Conservation (phyloP, 164 flowering plant genomes). For the Umbellularia californica region DNA sequence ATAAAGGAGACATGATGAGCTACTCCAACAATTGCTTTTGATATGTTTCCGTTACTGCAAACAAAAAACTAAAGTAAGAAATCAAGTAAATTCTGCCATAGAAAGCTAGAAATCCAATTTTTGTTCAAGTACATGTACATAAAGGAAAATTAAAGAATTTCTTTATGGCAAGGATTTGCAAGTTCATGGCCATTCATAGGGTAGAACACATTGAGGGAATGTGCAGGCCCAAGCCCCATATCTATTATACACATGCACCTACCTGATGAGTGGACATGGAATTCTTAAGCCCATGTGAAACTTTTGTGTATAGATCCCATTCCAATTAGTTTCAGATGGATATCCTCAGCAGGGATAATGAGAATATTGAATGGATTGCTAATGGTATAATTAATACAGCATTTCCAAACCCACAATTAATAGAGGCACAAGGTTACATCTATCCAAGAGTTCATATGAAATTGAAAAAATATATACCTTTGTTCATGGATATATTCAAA, state of each 20-base stretch:
- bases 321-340: neutral
- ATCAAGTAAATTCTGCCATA: neutral
- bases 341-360: neutral
- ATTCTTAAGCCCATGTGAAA: too few relatives aligned
- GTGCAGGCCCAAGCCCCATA: neutral
- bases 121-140: neutral
- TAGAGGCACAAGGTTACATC: neutral
- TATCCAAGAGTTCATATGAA: neutral
- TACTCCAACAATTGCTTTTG: slow-evolving; percentile 63
- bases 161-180: neutral
- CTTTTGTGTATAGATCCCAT: neutral
- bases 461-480: slow-evolving; percentile 35
- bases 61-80: slow-evolving; percentile 7
- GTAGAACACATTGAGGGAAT: neutral
- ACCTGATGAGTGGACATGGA: too few relatives aligned
- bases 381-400: too few relatives aligned
- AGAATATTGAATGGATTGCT: neutral
- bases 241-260: too few relatives aligned
- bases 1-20: slow-evolving; percentile 93
- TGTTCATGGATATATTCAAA: slow-evolving; percentile 78
- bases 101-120: neutral
- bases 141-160: neutral
- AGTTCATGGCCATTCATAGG: neutral
- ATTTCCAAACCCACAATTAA: neutral
- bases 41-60: slow-evolving; percentile 27